Evolutionary conservation across 495 filamentous ascomycete species (phyloP).

Genomic region (Letharia lupina): DNA sequence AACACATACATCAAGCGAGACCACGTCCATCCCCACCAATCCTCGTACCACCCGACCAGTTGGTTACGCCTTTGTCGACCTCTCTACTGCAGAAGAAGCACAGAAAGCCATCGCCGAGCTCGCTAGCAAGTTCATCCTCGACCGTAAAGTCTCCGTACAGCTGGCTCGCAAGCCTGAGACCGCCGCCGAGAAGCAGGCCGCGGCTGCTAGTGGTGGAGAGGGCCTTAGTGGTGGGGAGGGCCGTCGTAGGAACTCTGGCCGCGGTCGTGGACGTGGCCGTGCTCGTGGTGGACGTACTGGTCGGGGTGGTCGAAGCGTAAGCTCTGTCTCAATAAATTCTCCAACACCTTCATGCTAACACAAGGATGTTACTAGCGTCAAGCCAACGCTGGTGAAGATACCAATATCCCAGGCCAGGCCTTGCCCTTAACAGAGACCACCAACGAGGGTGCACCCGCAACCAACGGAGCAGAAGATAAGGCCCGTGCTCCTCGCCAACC

Average conservation of each 20-base stretch:
- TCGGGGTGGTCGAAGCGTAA: slow-evolving; percentile 67
- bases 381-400: slow-evolving; percentile 38
- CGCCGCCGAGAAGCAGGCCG: slow-evolving; percentile 65
- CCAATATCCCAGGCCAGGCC: slow-evolving; percentile 47
- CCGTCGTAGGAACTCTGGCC: slow-evolving; percentile 70
- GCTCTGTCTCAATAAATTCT: slow-evolving; percentile 29
- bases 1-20: slow-evolving; percentile 58
- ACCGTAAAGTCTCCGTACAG: slow-evolving; percentile 98
- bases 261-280: slow-evolving; percentile 68
- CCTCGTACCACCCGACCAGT: slow-evolving; percentile 96
- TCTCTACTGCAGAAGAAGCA: slow-evolving; percentile 87
- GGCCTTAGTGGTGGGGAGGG: slow-evolving; percentile 62
- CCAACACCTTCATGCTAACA: not conserved
- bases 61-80: slow-evolving; percentile 97
- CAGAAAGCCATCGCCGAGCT: slow-evolving; percentile 89
- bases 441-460: slow-evolving; percentile 44
- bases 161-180: slow-evolving; percentile 94
- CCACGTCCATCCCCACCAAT: slow-evolving; percentile 96
- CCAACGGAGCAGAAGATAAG: slow-evolving; percentile 38
- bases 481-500: slow-evolving; percentile 41
- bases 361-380: slow-evolving; percentile 9
- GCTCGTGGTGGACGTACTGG: slow-evolving; percentile 58
- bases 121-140: slow-evolving; percentile 91
- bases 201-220: slow-evolving; percentile 49
- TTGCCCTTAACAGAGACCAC: slow-evolving; percentile 51